Evolutionary conservation across 2,329 filamentous ascomycete species (phyloP), one percentile per base, ranked within the genome.

Genomic region (Fusarium fracticaudum): DNA sequence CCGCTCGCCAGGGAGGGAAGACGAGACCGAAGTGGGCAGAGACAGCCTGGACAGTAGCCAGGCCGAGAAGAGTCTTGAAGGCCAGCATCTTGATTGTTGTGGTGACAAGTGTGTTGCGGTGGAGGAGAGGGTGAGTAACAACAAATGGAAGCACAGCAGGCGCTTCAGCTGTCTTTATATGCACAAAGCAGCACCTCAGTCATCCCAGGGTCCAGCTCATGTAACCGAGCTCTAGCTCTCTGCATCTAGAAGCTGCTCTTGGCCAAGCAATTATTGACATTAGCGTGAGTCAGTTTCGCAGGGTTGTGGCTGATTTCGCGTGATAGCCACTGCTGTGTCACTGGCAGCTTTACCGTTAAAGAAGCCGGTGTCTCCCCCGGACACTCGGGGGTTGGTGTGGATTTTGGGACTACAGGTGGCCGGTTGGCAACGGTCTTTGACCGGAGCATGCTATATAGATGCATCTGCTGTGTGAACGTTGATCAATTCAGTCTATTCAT

Each of bases 1-100:
- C 83, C 65, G 81, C 84, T 67, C 87, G 84, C 87, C 86, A 88
- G 6, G 77, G 55, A 8, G 87, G 87, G 76, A 86, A 88, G 18
- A 78, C 75, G 64, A 89, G 77, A 45, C 80, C 80, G 77, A 88
- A 89, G 79, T 89, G 87, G 45, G 86, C 87, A 29, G 83, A 78
- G 41, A 81, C 84, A 37, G 84, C 76, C 47, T 82, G 81, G 26
- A 79, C 78, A 40, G 80, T 79, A 37, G 82, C 80, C 72, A 86
- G 68, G 60, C 79, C 71, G 74, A 83, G 59, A 40, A 84, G 60
- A 40, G 79, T 74, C 67, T 80, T 80, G 75, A 75, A 69, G 51
- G 77, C 71, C 80, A 85, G 82, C 61, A 65, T 79, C 48, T 66
- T 67, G 64, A 17, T 59, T 22, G 47, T 37, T 37, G 24, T n/a